Base-by-base conservation (phyloP, 371 early-diverging fungal genomes). In the Sporodiniella umbellata region DNA sequence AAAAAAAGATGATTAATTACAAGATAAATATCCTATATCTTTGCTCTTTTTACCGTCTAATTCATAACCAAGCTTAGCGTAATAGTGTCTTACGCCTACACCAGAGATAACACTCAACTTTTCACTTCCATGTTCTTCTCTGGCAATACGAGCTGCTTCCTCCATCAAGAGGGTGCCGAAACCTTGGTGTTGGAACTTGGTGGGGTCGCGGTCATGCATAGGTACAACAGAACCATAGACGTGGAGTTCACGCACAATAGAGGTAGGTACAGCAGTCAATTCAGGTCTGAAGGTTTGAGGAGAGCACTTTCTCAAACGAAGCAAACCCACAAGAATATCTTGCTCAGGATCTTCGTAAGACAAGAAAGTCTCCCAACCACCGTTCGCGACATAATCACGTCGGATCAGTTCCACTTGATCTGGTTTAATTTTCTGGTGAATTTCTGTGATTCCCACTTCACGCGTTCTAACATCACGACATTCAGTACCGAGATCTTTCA, bases 341-440 rank as follows among this genome's bases (percentile, higher is more conserved):
- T 95, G 91, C 40, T 89, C 86, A 1, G 98, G 96, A 75, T 99
- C 99, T 70, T 99, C 99, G 67, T 99, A 99, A 25, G 96, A 88
- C 51, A 99, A 75, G 66, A 99, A 99, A 0, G 99, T 99, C 72
- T 99, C 99, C 99, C 99, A 99, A 5, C 99, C 99, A 45, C 96
- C 93, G 64, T 98, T 99, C 30, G 99, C 99, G 7, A 84, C 83
- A 70, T 99, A 99, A 72, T 99, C 99, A 28, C 99, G 85, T 18
- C 99, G 88, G 47, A 99, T 93, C 40, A 99, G 78, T 67, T 98
- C 99, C 1, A 97, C 90, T 62, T 99, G 87, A 45, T 96, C 95
- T 0, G 97, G 93, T 51, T 85, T 80, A 38, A 99, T 89, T 66
- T 95, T 95, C 62, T 91, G 85, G 66, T 99, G 99, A 60, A 99